These are phyloP conservation scores for Tylopilus vinaceipallidus DNA, from an alignment of 768 basidiomycete species.

Conservation along the genomic window DNA sequence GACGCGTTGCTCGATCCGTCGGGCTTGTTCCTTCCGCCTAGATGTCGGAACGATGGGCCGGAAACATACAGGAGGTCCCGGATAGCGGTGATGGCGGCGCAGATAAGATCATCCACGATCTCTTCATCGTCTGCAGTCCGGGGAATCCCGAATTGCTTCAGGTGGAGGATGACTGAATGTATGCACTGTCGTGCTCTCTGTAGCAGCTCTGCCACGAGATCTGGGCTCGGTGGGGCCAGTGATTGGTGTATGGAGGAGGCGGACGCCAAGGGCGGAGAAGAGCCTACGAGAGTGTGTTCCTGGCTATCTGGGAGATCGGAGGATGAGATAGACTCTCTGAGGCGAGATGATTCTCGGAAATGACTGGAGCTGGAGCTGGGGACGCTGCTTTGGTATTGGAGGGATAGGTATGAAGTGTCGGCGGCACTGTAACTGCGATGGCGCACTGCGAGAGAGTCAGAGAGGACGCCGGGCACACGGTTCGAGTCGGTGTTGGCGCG, in stretches of 20 bases:
- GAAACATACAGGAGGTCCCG: conserved; percentile 70
- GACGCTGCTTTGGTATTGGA: background rate
- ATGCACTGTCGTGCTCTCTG: conserved; percentile 55
- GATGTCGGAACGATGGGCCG: conserved; percentile 53
- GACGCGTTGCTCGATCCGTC: conserved; percentile 36
- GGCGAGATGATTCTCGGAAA: conserved; percentile 5
- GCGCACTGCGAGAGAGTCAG: conserved; percentile 13
- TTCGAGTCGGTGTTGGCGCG: conserved; percentile 29
- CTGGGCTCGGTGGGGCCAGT: conserved; percentile 52
- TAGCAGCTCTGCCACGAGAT: conserved; percentile 59
- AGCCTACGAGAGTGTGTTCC: background rate
- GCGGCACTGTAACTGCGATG: conserved; percentile 18
- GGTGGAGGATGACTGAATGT: conserved; percentile 55
- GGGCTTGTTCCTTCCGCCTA: conserved; percentile 41
- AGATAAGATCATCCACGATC: conserved; percentile 59
- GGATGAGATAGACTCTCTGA: conserved; percentile 1
- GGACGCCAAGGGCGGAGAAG: background rate
- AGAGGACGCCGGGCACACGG: conserved; percentile 8
- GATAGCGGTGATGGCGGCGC: conserved; percentile 57
- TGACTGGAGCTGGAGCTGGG: background rate
- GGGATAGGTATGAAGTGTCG: background rate
- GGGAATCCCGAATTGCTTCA: conserved; percentile 47
- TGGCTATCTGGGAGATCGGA: conserved; percentile 3
- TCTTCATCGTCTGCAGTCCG: conserved; percentile 52
- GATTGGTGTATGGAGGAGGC: conserved; percentile 42